Evolutionary conservation across 805 yeast species (phyloP).

Genomic region (Debaryomyces maramus): DNA sequence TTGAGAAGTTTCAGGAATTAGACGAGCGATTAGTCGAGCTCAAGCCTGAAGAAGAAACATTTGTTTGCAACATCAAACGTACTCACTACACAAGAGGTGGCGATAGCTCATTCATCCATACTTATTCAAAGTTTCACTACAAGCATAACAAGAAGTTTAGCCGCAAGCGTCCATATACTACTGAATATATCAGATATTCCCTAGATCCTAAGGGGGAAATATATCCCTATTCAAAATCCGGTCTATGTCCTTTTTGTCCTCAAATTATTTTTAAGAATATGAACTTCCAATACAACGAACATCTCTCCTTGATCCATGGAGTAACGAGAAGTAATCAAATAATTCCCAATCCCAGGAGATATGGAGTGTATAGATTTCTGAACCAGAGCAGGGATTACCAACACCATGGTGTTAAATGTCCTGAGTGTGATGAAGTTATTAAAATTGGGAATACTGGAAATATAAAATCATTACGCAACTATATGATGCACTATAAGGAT

Average conservation of each 20-base stretch:
- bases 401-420: constrained; percentile 25
- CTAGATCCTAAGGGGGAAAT: not conserved
- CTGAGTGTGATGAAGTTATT: constrained; percentile 8
- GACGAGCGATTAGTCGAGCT: not conserved
- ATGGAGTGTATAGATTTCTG: not conserved
- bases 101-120: not conserved
- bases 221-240: not conserved
- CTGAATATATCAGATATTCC: not conserved
- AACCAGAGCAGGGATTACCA: not conserved
- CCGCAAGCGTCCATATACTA: not conserved
- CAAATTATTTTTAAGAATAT: not conserved
- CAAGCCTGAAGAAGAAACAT: not conserved
- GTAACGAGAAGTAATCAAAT: not conserved
- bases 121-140: not conserved
- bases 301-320: not conserved
- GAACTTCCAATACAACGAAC: not conserved
- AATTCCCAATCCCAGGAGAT: not conserved
- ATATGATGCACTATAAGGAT: constrained; percentile 7
- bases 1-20: not conserved
- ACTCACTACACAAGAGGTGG: not conserved
- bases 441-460: constrained; percentile 6
- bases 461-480: constrained; percentile 5
- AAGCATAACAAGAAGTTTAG: not conserved
- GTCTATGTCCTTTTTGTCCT: constrained; percentile 2
- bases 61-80: not conserved